Base-by-base conservation (phyloP, 306 rosid species). In the Lathyrus aphaca region DNA sequence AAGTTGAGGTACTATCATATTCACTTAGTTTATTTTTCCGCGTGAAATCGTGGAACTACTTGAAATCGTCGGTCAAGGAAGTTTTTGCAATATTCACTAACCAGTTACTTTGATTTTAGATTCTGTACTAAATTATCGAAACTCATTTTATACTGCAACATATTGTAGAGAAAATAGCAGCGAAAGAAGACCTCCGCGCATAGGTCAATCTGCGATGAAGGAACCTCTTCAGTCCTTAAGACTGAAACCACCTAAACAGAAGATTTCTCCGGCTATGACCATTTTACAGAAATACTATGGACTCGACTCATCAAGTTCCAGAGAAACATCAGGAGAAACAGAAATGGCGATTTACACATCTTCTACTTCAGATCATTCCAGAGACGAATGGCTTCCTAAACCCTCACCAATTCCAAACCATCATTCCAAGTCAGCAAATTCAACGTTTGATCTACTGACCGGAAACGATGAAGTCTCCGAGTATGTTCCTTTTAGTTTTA, bases 241-340 rank as follows among this genome's bases (percentile, higher is more conserved):
- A 73, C 50, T 77, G 68, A 88, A 81, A 69, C 18, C 87, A 43
- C 87, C 95, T 32, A 72, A 55, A 51, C 73, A 66, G 53, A 75
- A 67, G 72, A 68, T 67, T 42, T 82, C 95, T 56, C 69, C 86
- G 8, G 90, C 96, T 35, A 90, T 90, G 95, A 71, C 72, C 75
- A 84, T 77, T 72, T 80, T 90, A 48, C 95, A 82, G 65, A 83
- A 88, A 64, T 90, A 81, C 82, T 88, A 91, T 56, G 89, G 92
- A 23, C 86, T 86, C 38, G 71, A 56, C 48, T 75, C 92, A 69
- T 76, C 79, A 29, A 58, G 54, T 54, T 67, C 64, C 12, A 68
- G 73, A 51, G 66, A 46, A 29, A 15, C 67, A 43, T 71, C 73
- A 8, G 80, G 84, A 66, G 91, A 73, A 60, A 84, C 82, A 25